Conservation (phyloP, 2,329 filamentous ascomycete genomes). For the Furcasterigmium furcatum region DNA sequence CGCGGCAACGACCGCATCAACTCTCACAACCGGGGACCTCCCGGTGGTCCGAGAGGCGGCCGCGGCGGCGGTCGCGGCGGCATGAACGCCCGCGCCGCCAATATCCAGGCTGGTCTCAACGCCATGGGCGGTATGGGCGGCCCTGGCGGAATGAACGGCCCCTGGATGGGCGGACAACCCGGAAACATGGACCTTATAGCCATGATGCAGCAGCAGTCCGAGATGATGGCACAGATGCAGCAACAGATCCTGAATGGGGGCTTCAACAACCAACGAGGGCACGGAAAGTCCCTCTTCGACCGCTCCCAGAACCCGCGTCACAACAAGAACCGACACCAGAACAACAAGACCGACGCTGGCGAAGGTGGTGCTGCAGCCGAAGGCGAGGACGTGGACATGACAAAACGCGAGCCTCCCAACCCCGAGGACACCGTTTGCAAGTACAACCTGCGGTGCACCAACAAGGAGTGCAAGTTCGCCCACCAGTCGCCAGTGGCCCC, state of each 20-base stretch:
- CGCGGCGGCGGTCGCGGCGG: slow-evolving; percentile 46
- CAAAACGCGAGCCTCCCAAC: slow-evolving; percentile 50
- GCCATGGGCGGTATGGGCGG: slow-evolving; percentile 36
- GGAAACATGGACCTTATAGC: slow-evolving; percentile 58
- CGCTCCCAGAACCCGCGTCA: slow-evolving; percentile 58
- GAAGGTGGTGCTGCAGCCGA: slow-evolving; percentile 24
- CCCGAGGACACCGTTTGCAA: slow-evolving; percentile 75
- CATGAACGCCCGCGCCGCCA: slow-evolving; percentile 44
- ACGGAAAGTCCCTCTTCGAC: slow-evolving; percentile 68
- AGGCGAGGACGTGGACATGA: slow-evolving; percentile 63
- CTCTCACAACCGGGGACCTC: slow-evolving; percentile 66
- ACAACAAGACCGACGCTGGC: slow-evolving; percentile 25
- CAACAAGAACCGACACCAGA: slow-evolving; percentile 24
- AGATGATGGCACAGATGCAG: slow-evolving; percentile 77
- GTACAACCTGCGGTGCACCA: slow-evolving; percentile 85
- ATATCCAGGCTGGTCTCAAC: slow-evolving; percentile 47
- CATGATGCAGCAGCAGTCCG: slow-evolving; percentile 85
- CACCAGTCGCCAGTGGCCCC: slow-evolving; percentile 92
- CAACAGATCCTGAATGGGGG: slow-evolving; percentile 56
- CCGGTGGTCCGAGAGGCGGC: slow-evolving; percentile 65
- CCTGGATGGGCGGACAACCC: slow-evolving; percentile 44
- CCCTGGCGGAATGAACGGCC: slow-evolving; percentile 28
- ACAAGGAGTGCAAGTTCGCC: slow-evolving; percentile 86
- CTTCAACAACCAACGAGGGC: slow-evolving; percentile 27
- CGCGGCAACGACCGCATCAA: slow-evolving; percentile 79